These are phyloP conservation scores for Elasticomyces elasticus DNA, from an alignment of 495 filamentous ascomycete species.

Conservation along the genomic window DNA sequence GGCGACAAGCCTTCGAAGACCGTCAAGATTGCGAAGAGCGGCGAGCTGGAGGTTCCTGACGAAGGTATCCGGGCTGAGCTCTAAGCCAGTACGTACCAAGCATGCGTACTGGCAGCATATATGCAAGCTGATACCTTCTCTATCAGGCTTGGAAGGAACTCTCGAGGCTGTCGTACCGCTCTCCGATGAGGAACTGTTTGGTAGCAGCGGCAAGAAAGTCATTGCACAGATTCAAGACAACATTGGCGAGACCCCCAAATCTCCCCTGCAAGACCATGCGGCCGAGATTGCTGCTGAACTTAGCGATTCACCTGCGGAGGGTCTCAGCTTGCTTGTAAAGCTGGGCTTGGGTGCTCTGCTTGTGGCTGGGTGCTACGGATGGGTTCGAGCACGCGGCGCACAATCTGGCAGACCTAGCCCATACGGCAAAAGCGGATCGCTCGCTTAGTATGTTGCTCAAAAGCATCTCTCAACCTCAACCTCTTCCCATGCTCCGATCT, in stretches of 20 bases:
- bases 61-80: conserved; percentile 99
- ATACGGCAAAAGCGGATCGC: conserved; percentile 6
- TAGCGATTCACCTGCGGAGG: not conserved
- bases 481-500: no score
- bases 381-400: not conserved
- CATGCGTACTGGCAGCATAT: conserved; percentile 9
- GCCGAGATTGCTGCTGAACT: conserved; percentile 6
- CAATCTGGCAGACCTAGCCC: conserved; percentile 6
- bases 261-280: conserved; percentile 6
- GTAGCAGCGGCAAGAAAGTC: not conserved
- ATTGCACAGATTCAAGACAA: not conserved
- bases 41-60: conserved; percentile 74
- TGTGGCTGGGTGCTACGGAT: conserved; percentile 4
- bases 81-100: conserved; percentile 40
- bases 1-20: conserved; percentile 64
- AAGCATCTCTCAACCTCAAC: no score
- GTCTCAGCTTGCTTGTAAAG: conserved; percentile 7
- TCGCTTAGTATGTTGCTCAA: not conserved
- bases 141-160: conserved; percentile 15
- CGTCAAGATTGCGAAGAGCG: conserved; percentile 89
- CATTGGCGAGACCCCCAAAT: conserved; percentile 7
- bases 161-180: conserved; percentile 18
- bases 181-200: conserved; percentile 3
- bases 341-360: conserved; percentile 3
- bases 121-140: not conserved